Evolutionary conservation across 1,284 basidiomycete species (phyloP), one percentile per base, ranked within the genome.

Genomic region (Ustilago crameri): DNA sequence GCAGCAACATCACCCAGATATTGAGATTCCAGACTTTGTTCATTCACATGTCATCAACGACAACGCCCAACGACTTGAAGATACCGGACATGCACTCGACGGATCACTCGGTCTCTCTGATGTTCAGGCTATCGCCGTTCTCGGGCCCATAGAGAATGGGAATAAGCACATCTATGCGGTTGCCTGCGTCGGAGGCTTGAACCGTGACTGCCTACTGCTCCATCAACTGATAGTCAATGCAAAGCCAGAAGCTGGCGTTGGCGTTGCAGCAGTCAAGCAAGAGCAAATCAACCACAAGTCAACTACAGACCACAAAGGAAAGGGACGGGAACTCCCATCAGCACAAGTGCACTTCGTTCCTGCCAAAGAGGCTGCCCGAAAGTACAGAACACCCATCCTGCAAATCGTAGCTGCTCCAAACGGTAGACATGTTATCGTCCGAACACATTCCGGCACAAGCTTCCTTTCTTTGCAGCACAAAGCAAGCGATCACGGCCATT

Each of bases 1-100:
- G 26, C 57, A 45, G 17, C 53, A 51, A 9, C 27, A 45, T n/a
- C 44, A 65, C 40, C 50, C 58, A 3, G 58, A 66, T 22, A 20
- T 71, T 26, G 68, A 71, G 14, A 42, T 71, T 8, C 68, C 68
- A 2, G 56, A 65, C n/a, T 20, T 41, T 18, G 15, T 71, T 4
- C 51, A 65, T 3, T 56, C 68, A 3, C 22, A 59, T 5, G 14
- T 56, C 44, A 58, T 71, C 18, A 23, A 40, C 37, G 62, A 71
- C 26, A 62, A 66, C 27, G 62, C 68, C 14, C 4, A 9, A 3
- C 20, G n/a, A 17, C 51, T 71, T 3, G 47, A 34, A 23, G 38
- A 55, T 8, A 58, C 54, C 3, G 51, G 23, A 2, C 53, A 49
- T 27, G 24, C 43, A 4, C 54, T 55, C 17, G 62, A 61, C 8